Evolutionary conservation across 179 eudicot genomes (phyloP).

Genomic region (Dionaea muscipula): DNA sequence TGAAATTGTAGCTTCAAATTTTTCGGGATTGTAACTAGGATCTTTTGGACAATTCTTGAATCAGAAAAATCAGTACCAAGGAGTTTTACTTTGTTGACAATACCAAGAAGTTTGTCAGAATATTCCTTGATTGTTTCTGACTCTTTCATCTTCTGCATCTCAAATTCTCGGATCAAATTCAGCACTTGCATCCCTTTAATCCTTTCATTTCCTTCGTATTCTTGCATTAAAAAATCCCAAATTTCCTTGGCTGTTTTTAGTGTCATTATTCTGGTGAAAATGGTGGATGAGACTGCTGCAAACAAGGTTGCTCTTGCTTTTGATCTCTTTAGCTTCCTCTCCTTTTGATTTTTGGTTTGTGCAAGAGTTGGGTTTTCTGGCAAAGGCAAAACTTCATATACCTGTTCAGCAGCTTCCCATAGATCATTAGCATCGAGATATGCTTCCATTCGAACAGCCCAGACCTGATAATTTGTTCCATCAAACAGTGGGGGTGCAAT

Average conservation of each 20-base stretch:
- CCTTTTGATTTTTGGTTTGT: no score
- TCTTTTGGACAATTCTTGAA: slow-evolving; percentile 4
- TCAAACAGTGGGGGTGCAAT: no score
- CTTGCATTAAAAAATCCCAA: neutral
- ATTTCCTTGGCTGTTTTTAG: slow-evolving; percentile 1
- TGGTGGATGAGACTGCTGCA: slow-evolving; percentile 2
- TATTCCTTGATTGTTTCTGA: slow-evolving; percentile 8
- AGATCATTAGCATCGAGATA: no score
- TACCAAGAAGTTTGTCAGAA: slow-evolving; percentile 9
- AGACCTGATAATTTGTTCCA: no score
- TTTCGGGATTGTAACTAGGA: slow-evolving; percentile 10
- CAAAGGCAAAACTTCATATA: no score
- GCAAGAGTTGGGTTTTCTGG: no score
- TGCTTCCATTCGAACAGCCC: no score
- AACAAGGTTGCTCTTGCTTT: no score
- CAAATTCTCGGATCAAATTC: slow-evolving; percentile 5
- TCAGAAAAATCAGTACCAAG: slow-evolving; percentile 4
- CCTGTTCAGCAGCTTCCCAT: no score
- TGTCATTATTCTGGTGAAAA: slow-evolving; percentile 8
- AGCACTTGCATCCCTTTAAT: slow-evolving; percentile 4
- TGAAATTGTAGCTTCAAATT: neutral
- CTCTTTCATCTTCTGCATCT: slow-evolving; percentile 7
- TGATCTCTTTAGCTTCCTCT: no score
- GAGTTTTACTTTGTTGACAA: slow-evolving; percentile 7
- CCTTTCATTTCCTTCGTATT: slow-evolving; percentile 10